Base-by-base conservation (phyloP, 148 eudicot species). In the Amaranthus cruentus region DNA sequence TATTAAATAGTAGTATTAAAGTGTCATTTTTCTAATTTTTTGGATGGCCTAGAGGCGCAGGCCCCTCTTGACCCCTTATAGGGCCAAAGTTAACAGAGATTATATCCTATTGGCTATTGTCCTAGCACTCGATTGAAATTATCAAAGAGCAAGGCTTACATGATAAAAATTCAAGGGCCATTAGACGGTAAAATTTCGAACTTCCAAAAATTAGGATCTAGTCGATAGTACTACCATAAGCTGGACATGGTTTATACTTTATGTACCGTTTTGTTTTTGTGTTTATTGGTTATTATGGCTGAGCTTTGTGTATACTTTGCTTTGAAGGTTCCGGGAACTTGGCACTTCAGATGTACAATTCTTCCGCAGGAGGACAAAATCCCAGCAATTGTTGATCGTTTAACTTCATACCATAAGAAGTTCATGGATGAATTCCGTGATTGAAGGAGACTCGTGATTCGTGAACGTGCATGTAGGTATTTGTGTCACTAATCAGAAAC, bases 341-440 rank as follows among this genome's bases (percentile, higher is more conserved):
- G 97, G 98, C 98, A 95, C 82, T 79, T 95, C 75, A 88, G 98
- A 77, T 91, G 93, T 82, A 94, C 98, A 49, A 94, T 94, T 77
- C 80, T 94, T 73, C 98, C 97, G 11, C 98, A 87, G 55, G 97
- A 94, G 84, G 98, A 90, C 50, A 88, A 88, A 79, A 91, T 94
- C 66, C 97, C 97, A 1, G 97, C 91, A 46, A 56, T 91, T n/a
- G 95, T 88, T 21, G 73, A 85, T 4, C 91, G 93, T 54, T 76
- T 94, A 67, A 91, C 89, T 9, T 88, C 83, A 10, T 94, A 91
- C 84, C 98, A 94, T 59, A 76, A 88, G 77, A 81, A 76, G 67
- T 94, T 91, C 86, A 88, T 91, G 95, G 83, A 91, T 48, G 93
- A 88, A 78, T 91, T 64, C 68, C 91, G 84, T 47, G 86, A 84